These are phyloP conservation scores for Pestalotiopsis sp. DNA, from an alignment of 2,329 filamentous ascomycete genomes.

Conservation along the genomic window DNA sequence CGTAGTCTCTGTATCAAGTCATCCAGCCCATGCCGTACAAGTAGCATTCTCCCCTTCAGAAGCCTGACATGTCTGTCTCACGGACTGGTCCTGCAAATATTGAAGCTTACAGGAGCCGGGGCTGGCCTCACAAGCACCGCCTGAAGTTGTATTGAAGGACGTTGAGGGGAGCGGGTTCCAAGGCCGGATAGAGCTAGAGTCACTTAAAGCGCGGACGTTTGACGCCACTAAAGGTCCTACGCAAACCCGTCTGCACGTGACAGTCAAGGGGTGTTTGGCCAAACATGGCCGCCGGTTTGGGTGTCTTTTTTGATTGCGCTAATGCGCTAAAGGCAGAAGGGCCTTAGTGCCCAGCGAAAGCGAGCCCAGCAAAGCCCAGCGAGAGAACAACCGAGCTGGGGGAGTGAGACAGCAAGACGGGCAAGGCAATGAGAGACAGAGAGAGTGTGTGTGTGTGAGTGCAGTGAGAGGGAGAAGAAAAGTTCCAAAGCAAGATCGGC, in stretches of 20 bases:
- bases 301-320: constrained; percentile 6
- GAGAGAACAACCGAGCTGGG: neutral
- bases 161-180: constrained; percentile 4
- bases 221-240: constrained; percentile 2
- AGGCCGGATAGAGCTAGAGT: constrained; percentile 2
- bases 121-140: neutral
- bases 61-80: neutral
- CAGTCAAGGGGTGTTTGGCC: constrained; percentile 2
- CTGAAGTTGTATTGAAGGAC: constrained; percentile 11
- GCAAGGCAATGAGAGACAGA: neutral
- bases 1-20: neutral
- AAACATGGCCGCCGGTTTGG: neutral
- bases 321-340: constrained; percentile 7
- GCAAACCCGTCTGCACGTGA: constrained; percentile 9
- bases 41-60: neutral
- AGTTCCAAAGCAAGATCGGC: neutral
- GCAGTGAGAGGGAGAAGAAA: neutral
- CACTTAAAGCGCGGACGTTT: constrained; percentile 2
- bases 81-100: neutral
- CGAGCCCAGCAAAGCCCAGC: neutral
- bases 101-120: neutral
- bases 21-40: neutral
- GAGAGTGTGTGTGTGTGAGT: neutral
- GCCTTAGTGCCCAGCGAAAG: neutral
- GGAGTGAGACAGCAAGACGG: neutral